phyloP scores from a whole-genome alignment of 176 grass and related monocot genomes.

The Avena sativa region DNA sequence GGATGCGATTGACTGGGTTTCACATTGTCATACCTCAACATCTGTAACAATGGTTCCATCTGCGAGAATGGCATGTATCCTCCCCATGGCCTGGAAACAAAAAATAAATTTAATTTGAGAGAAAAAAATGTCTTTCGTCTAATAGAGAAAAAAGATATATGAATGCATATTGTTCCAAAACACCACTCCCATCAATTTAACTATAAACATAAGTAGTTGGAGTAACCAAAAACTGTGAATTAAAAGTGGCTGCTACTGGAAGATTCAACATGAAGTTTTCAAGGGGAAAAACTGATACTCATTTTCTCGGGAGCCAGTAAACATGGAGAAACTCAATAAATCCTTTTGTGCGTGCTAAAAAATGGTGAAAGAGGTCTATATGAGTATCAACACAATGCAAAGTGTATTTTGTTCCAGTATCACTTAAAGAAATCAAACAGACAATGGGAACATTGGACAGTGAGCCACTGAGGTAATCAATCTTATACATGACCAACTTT shows the following conservation, averaged over 20 bases:
- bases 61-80: constrained; percentile 91
- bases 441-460: not conserved
- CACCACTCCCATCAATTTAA: not conserved
- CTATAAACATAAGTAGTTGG: not conserved
- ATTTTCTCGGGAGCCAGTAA: not conserved
- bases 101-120: not conserved
- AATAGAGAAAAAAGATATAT: not conserved
- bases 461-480: not conserved
- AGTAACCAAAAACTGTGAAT: constrained; percentile 7
- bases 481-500: not conserved
- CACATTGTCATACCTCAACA: constrained; percentile 65
- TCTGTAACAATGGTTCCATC: constrained; percentile 80
- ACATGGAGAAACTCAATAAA: not conserved
- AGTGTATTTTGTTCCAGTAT: not conserved
- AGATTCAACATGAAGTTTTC: not conserved
- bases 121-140: not conserved
- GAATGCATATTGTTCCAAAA: not conserved
- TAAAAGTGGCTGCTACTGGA: not conserved
- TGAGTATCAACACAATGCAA: not conserved
- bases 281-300: not conserved
- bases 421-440: not conserved
- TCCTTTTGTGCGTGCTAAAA: not conserved
- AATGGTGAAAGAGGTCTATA: not conserved
- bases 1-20: not conserved
- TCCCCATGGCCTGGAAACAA: constrained; percentile 80